Evolutionary conservation across 164 flowering plant genomes (phyloP).

Genomic region (Piper longum): DNA sequence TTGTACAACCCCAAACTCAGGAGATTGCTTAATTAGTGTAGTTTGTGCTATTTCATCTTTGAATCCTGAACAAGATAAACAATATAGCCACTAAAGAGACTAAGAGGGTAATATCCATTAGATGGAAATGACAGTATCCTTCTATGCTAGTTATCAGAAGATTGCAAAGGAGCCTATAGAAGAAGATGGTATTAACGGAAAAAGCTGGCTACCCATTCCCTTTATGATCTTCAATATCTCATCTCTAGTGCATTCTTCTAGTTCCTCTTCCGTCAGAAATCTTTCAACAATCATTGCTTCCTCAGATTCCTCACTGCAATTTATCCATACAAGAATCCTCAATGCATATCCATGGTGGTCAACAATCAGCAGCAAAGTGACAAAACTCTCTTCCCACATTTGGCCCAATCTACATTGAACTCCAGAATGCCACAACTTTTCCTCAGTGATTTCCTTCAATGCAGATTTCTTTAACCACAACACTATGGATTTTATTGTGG

Average conservation of each 20-base stretch:
- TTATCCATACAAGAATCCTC: too few relatives aligned
- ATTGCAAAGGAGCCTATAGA: too few relatives aligned
- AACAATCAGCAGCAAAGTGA: too few relatives aligned
- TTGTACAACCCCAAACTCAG: constrained; percentile 39
- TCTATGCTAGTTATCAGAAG: not conserved
- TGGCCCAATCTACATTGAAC: too few relatives aligned
- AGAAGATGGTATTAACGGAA: not conserved
- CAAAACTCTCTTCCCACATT: too few relatives aligned
- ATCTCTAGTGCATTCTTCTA: constrained; percentile 39
- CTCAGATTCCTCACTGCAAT: constrained; percentile 56
- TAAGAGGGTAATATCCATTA: not conserved
- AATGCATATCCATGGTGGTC: too few relatives aligned
- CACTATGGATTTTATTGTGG: too few relatives aligned
- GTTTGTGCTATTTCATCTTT: not conserved
- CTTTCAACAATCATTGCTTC: constrained; percentile 48
- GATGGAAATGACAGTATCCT: not conserved
- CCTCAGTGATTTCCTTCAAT: too few relatives aligned
- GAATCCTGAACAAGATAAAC: not conserved
- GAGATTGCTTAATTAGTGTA: too few relatives aligned
- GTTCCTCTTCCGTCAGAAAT: constrained; percentile 58
- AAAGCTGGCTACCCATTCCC: constrained; percentile 49
- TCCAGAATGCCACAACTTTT: too few relatives aligned
- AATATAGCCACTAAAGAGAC: not conserved
- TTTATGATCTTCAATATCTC: constrained; percentile 51
- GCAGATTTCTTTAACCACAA: too few relatives aligned